These are phyloP conservation scores for Zygoascus hellenicus DNA, from an alignment of 1,139 yeast genomes.

Conservation along the genomic window DNA sequence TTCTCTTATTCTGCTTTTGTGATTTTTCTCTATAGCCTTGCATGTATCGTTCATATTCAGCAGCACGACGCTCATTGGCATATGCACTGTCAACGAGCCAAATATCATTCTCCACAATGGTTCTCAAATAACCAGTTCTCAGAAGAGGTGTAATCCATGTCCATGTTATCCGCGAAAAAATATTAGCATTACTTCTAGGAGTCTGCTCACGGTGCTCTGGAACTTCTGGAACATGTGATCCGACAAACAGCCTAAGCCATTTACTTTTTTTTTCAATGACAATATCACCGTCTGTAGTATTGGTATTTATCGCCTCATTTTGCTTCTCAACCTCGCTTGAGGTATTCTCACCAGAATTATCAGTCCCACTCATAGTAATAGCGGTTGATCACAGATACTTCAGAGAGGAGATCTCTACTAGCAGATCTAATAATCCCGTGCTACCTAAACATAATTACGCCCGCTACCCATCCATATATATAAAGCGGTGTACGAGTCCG, in stretches of 20 bases:
- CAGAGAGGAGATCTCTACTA: too few relatives aligned
- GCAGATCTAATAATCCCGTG: too few relatives aligned
- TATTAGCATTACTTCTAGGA: constrained; percentile 10
- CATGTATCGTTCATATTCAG: constrained; percentile 1
- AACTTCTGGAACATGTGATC: constrained; percentile 10
- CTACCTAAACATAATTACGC: too few relatives aligned
- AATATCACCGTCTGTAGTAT: background rate
- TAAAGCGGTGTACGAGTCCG: too few relatives aligned
- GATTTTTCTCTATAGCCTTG: constrained; percentile 1
- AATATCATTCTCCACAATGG: constrained; percentile 14
- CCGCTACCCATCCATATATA: too few relatives aligned
- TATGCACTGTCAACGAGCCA: constrained; percentile 9
- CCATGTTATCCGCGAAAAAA: constrained; percentile 11
- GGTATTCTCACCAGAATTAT: too few relatives aligned
- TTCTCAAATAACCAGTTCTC: constrained; percentile 15
- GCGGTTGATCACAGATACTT: too few relatives aligned
- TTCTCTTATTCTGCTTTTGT: background rate
- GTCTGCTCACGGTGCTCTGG: constrained; percentile 9
- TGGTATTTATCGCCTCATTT: background rate
- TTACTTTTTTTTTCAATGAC: constrained; percentile 3
- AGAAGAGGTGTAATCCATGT: constrained; percentile 15
- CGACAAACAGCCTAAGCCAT: constrained; percentile 10
- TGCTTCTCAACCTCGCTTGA: too few relatives aligned
- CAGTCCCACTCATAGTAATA: too few relatives aligned
- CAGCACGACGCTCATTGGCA: constrained; percentile 7